phyloP scores from a whole-genome alignment of 108 stramenopile genomes.

The Nannochloropsis gaditana region DNA sequence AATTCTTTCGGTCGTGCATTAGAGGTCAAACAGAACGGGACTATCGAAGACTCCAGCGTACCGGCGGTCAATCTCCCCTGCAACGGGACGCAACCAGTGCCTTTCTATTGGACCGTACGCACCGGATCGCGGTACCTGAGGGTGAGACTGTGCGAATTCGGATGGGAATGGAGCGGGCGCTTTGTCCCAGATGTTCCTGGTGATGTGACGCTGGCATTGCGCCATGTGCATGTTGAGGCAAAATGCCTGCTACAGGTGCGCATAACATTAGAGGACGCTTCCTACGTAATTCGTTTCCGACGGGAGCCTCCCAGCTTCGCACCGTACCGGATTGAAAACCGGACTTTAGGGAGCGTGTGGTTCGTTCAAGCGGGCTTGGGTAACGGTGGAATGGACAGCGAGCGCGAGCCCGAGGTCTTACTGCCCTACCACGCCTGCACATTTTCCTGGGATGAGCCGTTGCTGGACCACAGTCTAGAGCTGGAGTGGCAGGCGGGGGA shows the following conservation, averaged over 20 bases:
- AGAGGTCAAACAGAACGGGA: conserved; percentile 36
- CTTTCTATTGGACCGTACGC: conserved; percentile 1
- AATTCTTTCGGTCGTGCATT: conserved; percentile 25
- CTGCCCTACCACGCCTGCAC: conserved; percentile 32
- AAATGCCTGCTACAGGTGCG: conserved; percentile 22
- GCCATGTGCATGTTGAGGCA: conserved; percentile 18
- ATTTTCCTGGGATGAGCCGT: conserved; percentile 39
- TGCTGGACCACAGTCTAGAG: conserved; percentile 24
- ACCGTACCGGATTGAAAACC: conserved; percentile 43
- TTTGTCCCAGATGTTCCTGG: conserved; percentile 26
- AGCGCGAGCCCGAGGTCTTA: conserved; percentile 22
- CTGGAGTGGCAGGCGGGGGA: conserved; percentile 27
- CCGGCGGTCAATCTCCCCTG: conserved; percentile 19
- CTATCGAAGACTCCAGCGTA: conserved; percentile 19
- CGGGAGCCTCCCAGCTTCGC: conserved; percentile 36
- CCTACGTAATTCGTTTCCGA: conserved; percentile 26
- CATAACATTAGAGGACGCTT: conserved; percentile 19
- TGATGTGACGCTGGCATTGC: conserved; percentile 27
- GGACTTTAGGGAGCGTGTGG: conserved; percentile 23
- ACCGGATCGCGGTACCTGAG: conserved; percentile 22
- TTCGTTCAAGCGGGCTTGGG: conserved; percentile 26
- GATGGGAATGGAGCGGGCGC: conserved; percentile 35
- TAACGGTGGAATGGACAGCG: conserved; percentile 21
- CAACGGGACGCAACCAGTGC: neutral
- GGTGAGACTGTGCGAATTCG: conserved; percentile 22